Percentiles rank a stretch among this genome's conserved stretches.
Evolutionary conservation across 2,329 filamentous ascomycete species (phyloP).

Genomic region (Emmonsiellopsis sp.): DNA sequence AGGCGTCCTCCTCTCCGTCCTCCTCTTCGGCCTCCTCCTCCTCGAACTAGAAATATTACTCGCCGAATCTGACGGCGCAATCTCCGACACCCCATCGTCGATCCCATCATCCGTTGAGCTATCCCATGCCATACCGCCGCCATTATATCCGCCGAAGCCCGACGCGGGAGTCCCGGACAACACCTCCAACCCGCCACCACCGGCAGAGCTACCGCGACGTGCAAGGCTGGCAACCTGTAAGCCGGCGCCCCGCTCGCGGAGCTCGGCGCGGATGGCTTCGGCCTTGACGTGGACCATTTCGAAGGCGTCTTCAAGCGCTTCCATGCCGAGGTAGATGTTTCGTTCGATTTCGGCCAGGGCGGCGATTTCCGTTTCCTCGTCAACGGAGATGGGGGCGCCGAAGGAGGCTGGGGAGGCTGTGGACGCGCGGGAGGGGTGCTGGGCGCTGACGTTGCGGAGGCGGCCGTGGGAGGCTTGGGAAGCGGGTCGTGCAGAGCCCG

Average conservation of each 20-base stretch:
- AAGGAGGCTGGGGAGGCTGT: constrained; percentile 54
- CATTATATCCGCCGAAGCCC: not conserved
- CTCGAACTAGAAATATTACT: constrained; percentile 40
- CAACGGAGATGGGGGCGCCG: constrained; percentile 71
- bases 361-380: constrained; percentile 88
- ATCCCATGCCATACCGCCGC: constrained; percentile 23
- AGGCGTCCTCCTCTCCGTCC: constrained; percentile 40
- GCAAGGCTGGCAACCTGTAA: constrained; percentile 45
- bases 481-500: constrained; percentile 22
- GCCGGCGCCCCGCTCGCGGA: constrained; percentile 75
- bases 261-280: constrained; percentile 64
- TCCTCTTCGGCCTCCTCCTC: constrained; percentile 35
- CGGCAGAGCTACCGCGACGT: constrained; percentile 24
- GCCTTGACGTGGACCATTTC: constrained; percentile 81
- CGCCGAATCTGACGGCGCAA: constrained; percentile 40
- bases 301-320: constrained; percentile 86
- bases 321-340: constrained; percentile 90
- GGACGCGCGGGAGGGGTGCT: constrained; percentile 39
- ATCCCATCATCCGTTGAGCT: constrained; percentile 35
- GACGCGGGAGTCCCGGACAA: constrained; percentile 1
- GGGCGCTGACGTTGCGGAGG: constrained; percentile 31
- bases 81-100: constrained; percentile 34
- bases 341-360: constrained; percentile 84
- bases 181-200: not conserved
- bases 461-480: constrained; percentile 26